Conservation (phyloP, 257 asterid species). For the Eustoma russellianum region DNA sequence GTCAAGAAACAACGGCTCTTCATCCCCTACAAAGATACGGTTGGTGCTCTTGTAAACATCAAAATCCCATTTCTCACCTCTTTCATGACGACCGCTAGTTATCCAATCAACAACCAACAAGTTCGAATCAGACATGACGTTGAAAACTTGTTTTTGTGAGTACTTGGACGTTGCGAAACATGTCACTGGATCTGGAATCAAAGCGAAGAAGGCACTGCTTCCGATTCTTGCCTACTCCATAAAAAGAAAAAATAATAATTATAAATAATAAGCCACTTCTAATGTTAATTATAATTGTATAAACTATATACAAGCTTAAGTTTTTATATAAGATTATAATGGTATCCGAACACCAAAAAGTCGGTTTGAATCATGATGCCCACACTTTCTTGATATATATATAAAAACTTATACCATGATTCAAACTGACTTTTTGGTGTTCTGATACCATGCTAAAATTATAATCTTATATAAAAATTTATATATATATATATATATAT, state of each 20-base stretch:
- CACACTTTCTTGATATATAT: no score
- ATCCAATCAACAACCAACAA: conserved; percentile 93
- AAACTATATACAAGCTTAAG: no score
- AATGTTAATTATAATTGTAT: no score
- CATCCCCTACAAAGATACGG: conserved; percentile 40
- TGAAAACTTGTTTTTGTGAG: conserved; percentile 70
- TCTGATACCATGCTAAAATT: no score
- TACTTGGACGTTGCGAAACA: conserved; percentile 88
- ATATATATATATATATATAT: no score
- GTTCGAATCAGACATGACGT: conserved; percentile 46
- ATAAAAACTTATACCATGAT: no score
- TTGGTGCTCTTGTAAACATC: conserved; percentile 71
- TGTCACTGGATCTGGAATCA: conserved; percentile 95
- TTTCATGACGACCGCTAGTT: conserved; percentile 89
- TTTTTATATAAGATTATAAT: no score
- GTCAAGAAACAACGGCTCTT: conserved; percentile 72
- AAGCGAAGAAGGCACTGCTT: conserved; percentile 54
- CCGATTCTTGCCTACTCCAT: conserved; percentile 73
- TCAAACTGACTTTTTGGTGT: no score
- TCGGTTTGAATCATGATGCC: no score
- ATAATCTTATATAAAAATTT: no score
- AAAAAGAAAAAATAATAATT: conserved; percentile 6
- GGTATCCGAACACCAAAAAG: no score
- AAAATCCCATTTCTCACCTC: conserved; percentile 90
- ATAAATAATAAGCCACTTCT: conserved; percentile 22